Conservation (phyloP, 257 asterid species). For the Capsicum baccatum region DNA sequence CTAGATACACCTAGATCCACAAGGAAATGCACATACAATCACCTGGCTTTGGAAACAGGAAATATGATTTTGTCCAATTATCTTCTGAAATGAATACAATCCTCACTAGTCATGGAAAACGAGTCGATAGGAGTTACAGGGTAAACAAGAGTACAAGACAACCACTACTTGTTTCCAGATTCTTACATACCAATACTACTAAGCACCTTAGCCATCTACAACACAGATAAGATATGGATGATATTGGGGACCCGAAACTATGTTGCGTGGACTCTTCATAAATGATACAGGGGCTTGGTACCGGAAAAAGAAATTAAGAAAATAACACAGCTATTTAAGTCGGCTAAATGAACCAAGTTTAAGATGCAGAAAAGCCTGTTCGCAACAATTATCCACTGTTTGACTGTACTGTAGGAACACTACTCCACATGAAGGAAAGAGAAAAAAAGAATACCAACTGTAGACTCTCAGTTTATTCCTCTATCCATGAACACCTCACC, state of each 20-base stretch:
- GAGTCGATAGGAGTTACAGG: no score
- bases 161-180: not conserved
- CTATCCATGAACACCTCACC: not conserved
- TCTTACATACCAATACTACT: not conserved
- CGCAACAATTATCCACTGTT: not conserved
- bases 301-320: not conserved
- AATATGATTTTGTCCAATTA: not conserved
- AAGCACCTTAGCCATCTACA: not conserved
- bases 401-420: not conserved
- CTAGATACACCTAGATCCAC: conserved; percentile 21
- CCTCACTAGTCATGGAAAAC: no score
- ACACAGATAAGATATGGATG: not conserved
- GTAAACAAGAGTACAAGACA: not conserved
- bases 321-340: not conserved
- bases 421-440: not conserved
- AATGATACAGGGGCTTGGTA: not conserved
- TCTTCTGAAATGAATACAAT: no score
- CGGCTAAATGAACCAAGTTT: not conserved
- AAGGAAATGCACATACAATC: conserved; percentile 21
- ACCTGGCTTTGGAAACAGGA: not conserved
- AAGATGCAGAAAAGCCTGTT: conserved; percentile 19
- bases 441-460: conserved; percentile 2
- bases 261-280: not conserved
- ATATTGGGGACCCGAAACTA: not conserved
- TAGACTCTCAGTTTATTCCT: conserved; percentile 8